Evolutionary conservation across 2,329 filamentous ascomycete genomes (phyloP).

Genomic region (Stagonosporopsis cucurbitacearum): DNA sequence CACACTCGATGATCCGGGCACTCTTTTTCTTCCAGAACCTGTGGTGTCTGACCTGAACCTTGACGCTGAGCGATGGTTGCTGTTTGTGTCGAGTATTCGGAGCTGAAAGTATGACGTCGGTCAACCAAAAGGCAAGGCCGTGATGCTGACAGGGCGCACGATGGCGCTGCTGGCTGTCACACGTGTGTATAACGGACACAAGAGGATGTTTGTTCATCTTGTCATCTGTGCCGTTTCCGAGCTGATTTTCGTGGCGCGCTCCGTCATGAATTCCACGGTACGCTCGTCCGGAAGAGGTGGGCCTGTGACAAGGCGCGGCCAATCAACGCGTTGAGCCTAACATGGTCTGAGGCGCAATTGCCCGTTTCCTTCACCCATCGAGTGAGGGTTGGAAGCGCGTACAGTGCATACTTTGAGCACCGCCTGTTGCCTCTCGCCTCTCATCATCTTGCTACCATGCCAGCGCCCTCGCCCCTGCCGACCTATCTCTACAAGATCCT

Average conservation of each 20-base stretch:
- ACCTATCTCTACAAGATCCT: conserved; percentile 66
- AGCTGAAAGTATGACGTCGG: conserved; percentile 15
- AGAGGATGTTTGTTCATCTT: conserved; percentile 12
- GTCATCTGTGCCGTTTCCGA: conserved; percentile 16
- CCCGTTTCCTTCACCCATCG: conserved; percentile 1
- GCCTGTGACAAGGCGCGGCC: not conserved
- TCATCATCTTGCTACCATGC: conserved; percentile 39
- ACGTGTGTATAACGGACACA: not conserved
- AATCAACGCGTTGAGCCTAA: conserved; percentile 12
- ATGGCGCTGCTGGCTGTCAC: not conserved
- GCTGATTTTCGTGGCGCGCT: conserved; percentile 20
- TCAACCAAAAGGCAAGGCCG: conserved; percentile 9
- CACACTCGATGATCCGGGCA: not conserved
- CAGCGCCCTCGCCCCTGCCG: conserved; percentile 42
- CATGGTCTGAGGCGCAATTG: conserved; percentile 8
- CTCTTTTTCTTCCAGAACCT: not conserved
- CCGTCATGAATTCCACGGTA: conserved; percentile 17
- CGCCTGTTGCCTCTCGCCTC: not conserved
- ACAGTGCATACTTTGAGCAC: not conserved
- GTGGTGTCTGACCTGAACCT: not conserved
- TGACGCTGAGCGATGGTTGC: not conserved
- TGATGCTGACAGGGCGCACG: not conserved
- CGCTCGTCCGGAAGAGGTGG: conserved; percentile 12
- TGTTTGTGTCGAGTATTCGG: not conserved
- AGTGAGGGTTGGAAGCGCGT: not conserved